A percentile compares a stretch with the other conserved stretches of the same genome.
phyloP scores from a whole-genome alignment of 805 yeast species.

The Nakazawaea siamensis region DNA sequence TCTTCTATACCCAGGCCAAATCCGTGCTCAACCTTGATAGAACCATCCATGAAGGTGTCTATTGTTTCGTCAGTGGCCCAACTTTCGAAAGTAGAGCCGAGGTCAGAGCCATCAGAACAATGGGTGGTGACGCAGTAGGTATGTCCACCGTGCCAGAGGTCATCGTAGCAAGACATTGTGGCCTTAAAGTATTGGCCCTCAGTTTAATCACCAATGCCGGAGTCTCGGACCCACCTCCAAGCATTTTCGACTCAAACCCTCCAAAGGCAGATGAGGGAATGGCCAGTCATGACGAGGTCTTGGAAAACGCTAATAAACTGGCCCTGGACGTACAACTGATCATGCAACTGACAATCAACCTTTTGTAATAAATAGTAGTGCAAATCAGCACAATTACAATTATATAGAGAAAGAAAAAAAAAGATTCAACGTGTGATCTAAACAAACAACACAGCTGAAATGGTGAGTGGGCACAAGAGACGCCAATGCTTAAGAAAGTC shows the following conservation, averaged over 20 bases:
- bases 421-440: too few relatives aligned
- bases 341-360: slow-evolving; percentile 53
- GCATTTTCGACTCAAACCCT: slow-evolving; percentile 44
- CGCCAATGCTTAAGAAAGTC: too few relatives aligned
- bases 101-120: slow-evolving; percentile 55
- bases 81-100: slow-evolving; percentile 92
- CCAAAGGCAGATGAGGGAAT: slow-evolving; percentile 56
- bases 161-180: slow-evolving; percentile 83
- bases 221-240: slow-evolving; percentile 59
- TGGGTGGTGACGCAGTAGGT: slow-evolving; percentile 94
- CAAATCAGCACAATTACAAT: too few relatives aligned
- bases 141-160: slow-evolving; percentile 99
- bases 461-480: too few relatives aligned
- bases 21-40: slow-evolving; percentile 35
- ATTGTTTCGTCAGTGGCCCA: slow-evolving; percentile 85
- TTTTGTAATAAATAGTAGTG: background rate
- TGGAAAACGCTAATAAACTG: slow-evolving; percentile 74
- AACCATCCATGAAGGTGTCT: slow-evolving; percentile 76
- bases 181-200: slow-evolving; percentile 73
- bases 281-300: slow-evolving; percentile 90
- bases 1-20: slow-evolving; percentile 47
- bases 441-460: too few relatives aligned
- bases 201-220: slow-evolving; percentile 83
- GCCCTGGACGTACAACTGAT: slow-evolving; percentile 72
- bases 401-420: too few relatives aligned